These are phyloP conservation scores for Allium sativum DNA, from an alignment of 106 monocot species.

Conservation along the genomic window DNA sequence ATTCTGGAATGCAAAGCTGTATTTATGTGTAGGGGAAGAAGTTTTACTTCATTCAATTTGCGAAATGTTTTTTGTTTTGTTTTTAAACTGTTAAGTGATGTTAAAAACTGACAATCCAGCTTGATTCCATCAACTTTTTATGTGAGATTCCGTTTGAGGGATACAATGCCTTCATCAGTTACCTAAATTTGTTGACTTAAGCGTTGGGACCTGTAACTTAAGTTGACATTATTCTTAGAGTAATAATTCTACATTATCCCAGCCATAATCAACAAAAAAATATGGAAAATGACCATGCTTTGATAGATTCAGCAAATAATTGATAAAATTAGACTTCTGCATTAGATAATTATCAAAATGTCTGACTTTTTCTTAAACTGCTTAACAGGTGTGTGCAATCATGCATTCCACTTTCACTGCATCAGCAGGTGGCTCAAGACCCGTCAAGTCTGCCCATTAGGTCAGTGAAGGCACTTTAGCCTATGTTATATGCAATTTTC, in stretches of 20 bases:
- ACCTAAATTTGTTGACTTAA: too few relatives aligned
- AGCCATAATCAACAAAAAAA: neutral
- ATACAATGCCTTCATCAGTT: too few relatives aligned
- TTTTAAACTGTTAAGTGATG: too few relatives aligned
- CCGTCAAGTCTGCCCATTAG: constrained; percentile 77
- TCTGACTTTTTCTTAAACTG: neutral
- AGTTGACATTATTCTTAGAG: neutral
- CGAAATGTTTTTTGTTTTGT: too few relatives aligned
- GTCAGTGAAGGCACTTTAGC: constrained; percentile 13
- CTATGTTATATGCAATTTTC: neutral
- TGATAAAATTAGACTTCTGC: neutral
- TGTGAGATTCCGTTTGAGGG: too few relatives aligned
- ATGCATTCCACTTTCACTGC: constrained; percentile 96
- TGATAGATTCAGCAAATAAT: too few relatives aligned
- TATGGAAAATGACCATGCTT: neutral
- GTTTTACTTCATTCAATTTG: too few relatives aligned
- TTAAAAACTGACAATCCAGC: too few relatives aligned
- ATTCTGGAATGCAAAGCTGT: too few relatives aligned
- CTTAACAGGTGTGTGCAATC: constrained; percentile 74
- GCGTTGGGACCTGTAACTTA: neutral
- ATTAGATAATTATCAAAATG: neutral
- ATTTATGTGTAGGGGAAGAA: too few relatives aligned
- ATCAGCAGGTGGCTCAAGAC: constrained; percentile 98
- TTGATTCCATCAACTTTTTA: too few relatives aligned
- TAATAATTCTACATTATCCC: neutral